Evolutionary conservation across 208 protist species (phyloP).

Genomic region (Trypanosoma cruzi): DNA sequence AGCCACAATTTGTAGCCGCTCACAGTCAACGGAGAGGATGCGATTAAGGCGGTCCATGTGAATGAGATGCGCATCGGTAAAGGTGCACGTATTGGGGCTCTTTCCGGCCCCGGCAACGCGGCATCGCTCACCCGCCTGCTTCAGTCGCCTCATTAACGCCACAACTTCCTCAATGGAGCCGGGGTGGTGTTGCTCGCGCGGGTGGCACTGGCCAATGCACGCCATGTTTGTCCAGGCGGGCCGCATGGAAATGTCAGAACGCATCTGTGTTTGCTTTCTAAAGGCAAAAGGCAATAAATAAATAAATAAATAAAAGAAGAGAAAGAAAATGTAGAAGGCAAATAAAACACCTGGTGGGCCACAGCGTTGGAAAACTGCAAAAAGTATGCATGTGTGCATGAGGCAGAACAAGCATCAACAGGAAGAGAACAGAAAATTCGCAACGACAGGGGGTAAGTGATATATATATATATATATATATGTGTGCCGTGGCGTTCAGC

Average conservation of each 20-base stretch:
- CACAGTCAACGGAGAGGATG: constrained; percentile 50
- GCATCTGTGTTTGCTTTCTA: constrained; percentile 1
- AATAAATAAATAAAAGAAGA: no score
- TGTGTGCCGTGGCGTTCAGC: no score
- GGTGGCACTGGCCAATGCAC: constrained; percentile 48
- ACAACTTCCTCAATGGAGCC: constrained; percentile 30
- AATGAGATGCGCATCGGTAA: constrained; percentile 54
- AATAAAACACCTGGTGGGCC: no score
- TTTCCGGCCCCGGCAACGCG: constrained; percentile 60
- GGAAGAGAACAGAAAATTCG: no score
- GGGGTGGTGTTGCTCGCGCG: constrained; percentile 54
- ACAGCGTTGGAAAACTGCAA: no score
- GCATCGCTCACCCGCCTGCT: constrained; percentile 34
- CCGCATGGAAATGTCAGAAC: background rate
- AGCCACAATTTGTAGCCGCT: constrained; percentile 39
- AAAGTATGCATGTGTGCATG: no score
- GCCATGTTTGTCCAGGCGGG: constrained; percentile 63
- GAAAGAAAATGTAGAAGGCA: no score
- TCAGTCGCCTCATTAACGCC: constrained; percentile 29
- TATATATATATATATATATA: no score
- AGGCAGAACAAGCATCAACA: no score
- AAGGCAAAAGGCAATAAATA: background rate
- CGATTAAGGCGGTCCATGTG: constrained; percentile 54
- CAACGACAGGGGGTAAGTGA: no score
- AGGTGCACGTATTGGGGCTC: constrained; percentile 65